These are phyloP conservation scores for Pyronema omphalodes DNA, from an alignment of 495 filamentous ascomycete genomes.

Conservation along the genomic window DNA sequence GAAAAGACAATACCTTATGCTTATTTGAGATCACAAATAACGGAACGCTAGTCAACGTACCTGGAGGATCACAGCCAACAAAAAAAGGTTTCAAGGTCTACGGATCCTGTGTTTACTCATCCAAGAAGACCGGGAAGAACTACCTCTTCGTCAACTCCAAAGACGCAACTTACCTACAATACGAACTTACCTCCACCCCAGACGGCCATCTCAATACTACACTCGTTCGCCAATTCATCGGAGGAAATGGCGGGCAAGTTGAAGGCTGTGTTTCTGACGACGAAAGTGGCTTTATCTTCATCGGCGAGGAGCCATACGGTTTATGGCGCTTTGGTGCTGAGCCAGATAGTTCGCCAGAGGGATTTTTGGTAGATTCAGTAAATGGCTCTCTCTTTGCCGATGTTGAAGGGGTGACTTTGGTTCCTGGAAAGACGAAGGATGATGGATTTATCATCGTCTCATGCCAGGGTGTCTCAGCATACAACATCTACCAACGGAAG, in stretches of 20 bases:
- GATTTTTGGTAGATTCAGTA: slow-evolving; percentile 22
- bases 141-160: slow-evolving; percentile 28
- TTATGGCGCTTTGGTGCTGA: slow-evolving; percentile 27
- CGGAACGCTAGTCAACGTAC: slow-evolving; percentile 17
- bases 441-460: slow-evolving; percentile 26
- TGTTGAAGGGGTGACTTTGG: slow-evolving; percentile 26
- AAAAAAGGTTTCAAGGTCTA: slow-evolving; percentile 17
- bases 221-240: slow-evolving; percentile 24
- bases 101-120: slow-evolving; percentile 15
- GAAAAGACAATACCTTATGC: slow-evolving; percentile 25
- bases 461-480: slow-evolving; percentile 26
- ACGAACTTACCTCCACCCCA: slow-evolving; percentile 18
- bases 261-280: slow-evolving; percentile 27
- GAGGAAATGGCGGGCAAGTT: slow-evolving; percentile 25
- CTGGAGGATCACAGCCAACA: slow-evolving; percentile 23
- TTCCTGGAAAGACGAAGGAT: slow-evolving; percentile 22
- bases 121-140: slow-evolving; percentile 12
- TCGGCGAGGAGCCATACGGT: slow-evolving; percentile 26
- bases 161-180: slow-evolving; percentile 25
- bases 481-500: slow-evolving; percentile 25
- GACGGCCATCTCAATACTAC: slow-evolving; percentile 22
- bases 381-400: slow-evolving; percentile 24
- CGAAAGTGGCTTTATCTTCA: slow-evolving; percentile 25
- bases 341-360: slow-evolving; percentile 14
- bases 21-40: slow-evolving; percentile 25